Conservation (phyloP, 1,284 basidiomycete species). For the Wolfiporia cocos region DNA sequence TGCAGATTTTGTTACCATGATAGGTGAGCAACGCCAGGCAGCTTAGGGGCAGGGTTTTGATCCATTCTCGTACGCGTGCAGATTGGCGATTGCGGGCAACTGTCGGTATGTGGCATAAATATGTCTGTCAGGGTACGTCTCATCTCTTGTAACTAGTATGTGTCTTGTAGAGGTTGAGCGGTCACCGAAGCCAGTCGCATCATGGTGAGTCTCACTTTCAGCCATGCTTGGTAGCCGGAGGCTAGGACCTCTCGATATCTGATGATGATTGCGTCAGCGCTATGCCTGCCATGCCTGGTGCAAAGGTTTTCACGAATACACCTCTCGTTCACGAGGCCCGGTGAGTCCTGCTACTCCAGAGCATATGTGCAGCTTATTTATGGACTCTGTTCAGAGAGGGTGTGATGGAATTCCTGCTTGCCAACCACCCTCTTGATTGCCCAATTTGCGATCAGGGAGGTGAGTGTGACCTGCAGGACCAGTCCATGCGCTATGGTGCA, state of each 20-base stretch:
- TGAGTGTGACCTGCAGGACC: constrained; percentile 99
- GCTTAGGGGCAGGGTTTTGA: constrained; percentile 6
- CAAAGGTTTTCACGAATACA: constrained; percentile 95
- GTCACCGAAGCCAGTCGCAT: constrained; percentile 90
- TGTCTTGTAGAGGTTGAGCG: constrained; percentile 96
- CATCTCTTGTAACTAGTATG: constrained; percentile 52
- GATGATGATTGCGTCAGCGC: constrained; percentile 46
- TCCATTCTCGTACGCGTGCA: constrained; percentile 15
- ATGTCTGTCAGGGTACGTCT: neutral
- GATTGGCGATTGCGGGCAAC: constrained; percentile 92
- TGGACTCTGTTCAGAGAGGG: constrained; percentile 62
- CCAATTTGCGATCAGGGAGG: constrained; percentile 98
- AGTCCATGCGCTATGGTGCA: constrained; percentile 98
- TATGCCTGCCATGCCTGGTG: constrained; percentile 96
- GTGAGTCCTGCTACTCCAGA: constrained; percentile 30
- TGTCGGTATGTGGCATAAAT: constrained; percentile 63
- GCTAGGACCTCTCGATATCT: too few relatives aligned
- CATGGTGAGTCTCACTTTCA: constrained; percentile 50
- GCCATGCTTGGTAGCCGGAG: too few relatives aligned
- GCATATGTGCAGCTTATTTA: constrained; percentile 3
- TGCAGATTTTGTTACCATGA: constrained; percentile 92
- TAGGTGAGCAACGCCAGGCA: constrained; percentile 38
- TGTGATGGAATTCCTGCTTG: constrained; percentile 97
- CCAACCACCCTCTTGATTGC: constrained; percentile 98
- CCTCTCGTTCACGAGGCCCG: constrained; percentile 94